These are phyloP conservation scores for Metschnikowia matae DNA, from an alignment of 805 yeast species.

Conservation along the genomic window DNA sequence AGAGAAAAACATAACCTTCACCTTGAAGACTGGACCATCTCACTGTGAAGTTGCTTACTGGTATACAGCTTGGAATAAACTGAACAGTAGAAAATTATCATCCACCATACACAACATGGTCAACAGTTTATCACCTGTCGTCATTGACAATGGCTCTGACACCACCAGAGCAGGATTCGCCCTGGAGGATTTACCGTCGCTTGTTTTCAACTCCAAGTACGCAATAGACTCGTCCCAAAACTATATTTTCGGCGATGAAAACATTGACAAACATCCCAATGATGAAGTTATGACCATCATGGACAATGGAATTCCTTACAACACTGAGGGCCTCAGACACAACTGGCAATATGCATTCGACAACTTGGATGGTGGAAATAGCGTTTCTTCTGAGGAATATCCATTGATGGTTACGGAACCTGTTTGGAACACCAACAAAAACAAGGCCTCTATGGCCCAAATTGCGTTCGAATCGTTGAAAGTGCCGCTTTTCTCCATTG, in stretches of 20 bases:
- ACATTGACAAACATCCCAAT: conserved; percentile 40
- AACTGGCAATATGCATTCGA: conserved; percentile 66
- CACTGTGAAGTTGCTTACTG: background rate
- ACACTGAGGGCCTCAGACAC: conserved; percentile 65
- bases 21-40: background rate
- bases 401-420: conserved; percentile 67
- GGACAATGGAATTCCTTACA: conserved; percentile 62
- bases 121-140: conserved; percentile 51
- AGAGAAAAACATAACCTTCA: conserved; percentile 1
- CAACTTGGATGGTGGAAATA: conserved; percentile 37
- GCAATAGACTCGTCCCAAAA: conserved; percentile 31
- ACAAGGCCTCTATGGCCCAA: conserved; percentile 56
- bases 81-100: background rate
- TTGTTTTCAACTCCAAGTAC: conserved; percentile 56
- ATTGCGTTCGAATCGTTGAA: conserved; percentile 69
- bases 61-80: background rate
- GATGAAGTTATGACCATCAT: conserved; percentile 55
- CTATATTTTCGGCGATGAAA: conserved; percentile 44
- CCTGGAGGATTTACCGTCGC: conserved; percentile 56
- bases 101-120: conserved; percentile 18
- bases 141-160: conserved; percentile 64
- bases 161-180: conserved; percentile 70
- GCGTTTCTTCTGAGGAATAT: conserved; percentile 52
- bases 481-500: conserved; percentile 73
- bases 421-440: conserved; percentile 63